Percentiles rank a stretch among this genome's conserved stretches.
These are phyloP conservation scores for Babesia bigemina DNA, from an alignment of 169 alveolate genomes.

Conservation along the genomic window DNA sequence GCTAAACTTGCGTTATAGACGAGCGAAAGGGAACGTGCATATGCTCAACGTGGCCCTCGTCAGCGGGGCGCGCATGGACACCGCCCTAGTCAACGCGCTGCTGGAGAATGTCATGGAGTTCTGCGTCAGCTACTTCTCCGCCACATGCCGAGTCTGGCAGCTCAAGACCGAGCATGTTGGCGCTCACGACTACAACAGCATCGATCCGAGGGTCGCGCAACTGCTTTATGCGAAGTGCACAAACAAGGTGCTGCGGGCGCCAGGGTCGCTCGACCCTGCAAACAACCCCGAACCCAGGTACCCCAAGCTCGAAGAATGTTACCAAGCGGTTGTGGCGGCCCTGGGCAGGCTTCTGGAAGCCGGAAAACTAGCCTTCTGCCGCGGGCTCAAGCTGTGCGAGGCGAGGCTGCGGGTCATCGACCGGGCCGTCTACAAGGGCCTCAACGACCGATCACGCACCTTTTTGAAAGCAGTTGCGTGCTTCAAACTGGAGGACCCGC, in stretches of 20 bases:
- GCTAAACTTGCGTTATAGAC: background rate
- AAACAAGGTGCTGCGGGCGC: conserved; percentile 33
- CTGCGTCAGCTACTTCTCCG: conserved; percentile 26
- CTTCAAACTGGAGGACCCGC: conserved; percentile 20
- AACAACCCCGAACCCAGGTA: background rate
- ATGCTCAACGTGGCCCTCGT: conserved; percentile 10
- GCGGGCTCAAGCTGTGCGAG: conserved; percentile 55
- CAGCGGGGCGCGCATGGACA: conserved; percentile 20
- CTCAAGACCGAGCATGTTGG: background rate
- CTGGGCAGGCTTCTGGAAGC: conserved; percentile 5
- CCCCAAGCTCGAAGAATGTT: conserved; percentile 23
- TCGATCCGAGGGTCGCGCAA: conserved; percentile 27
- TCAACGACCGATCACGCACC: background rate
- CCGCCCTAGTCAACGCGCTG: conserved; percentile 7
- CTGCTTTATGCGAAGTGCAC: conserved; percentile 45
- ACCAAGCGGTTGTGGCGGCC: conserved; percentile 36
- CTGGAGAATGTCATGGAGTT: conserved; percentile 16
- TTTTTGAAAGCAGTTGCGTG: conserved; percentile 20
- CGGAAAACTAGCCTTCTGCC: conserved; percentile 46
- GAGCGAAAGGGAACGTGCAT: conserved; percentile 39
- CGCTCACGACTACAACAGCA: conserved; percentile 24
- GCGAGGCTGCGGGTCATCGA: conserved; percentile 27
- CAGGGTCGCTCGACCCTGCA: conserved; percentile 36
- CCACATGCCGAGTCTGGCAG: conserved; percentile 26
- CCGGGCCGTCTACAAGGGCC: conserved; percentile 20